Percentiles rank a stretch among this genome's conserved stretches.
These are phyloP conservation scores for Yamadazyma oceani DNA, from an alignment of 1,139 yeast genomes.

Conservation along the genomic window DNA sequence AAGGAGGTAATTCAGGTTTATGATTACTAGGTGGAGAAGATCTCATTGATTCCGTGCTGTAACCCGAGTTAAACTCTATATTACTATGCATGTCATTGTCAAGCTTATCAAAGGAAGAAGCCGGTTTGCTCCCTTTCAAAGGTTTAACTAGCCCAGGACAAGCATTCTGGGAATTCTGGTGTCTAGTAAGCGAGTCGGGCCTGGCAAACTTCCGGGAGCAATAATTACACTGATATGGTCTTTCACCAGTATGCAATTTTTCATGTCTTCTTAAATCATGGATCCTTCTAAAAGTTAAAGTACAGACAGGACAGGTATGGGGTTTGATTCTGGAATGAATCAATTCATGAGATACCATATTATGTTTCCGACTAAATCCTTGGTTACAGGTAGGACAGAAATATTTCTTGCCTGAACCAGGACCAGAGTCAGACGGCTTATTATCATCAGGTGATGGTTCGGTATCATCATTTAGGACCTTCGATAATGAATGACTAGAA, in stretches of 20 bases:
- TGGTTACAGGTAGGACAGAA: conserved; percentile 61
- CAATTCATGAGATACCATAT: conserved; percentile 69
- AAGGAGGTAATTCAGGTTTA: not conserved
- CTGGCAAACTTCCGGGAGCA: conserved; percentile 74
- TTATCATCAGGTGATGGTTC: not conserved
- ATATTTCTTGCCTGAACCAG: conserved; percentile 26
- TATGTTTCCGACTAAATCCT: conserved; percentile 68
- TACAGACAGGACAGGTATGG: conserved; percentile 64
- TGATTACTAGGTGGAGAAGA: too few relatives aligned
- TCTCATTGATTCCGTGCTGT: not conserved
- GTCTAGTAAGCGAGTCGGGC: conserved; percentile 74
- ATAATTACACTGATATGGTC: conserved; percentile 59
- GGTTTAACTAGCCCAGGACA: conserved; percentile 24
- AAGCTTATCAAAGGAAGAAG: not conserved
- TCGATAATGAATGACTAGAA: conserved; percentile 8
- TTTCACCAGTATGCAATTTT: conserved; percentile 74
- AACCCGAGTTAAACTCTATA: not conserved
- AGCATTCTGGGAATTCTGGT: conserved; percentile 49
- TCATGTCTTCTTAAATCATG: conserved; percentile 79
- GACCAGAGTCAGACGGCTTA: not conserved
- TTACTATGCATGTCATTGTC: not conserved
- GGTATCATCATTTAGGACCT: conserved; percentile 4
- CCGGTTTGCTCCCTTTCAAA: not conserved
- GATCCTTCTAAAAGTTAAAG: conserved; percentile 62
- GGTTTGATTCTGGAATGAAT: conserved; percentile 71